Percentiles rank a stretch among this genome's conserved stretches.
Evolutionary conservation across 73 alveolate genomes (phyloP).

Genomic region (Paraurostyla sp.): DNA sequence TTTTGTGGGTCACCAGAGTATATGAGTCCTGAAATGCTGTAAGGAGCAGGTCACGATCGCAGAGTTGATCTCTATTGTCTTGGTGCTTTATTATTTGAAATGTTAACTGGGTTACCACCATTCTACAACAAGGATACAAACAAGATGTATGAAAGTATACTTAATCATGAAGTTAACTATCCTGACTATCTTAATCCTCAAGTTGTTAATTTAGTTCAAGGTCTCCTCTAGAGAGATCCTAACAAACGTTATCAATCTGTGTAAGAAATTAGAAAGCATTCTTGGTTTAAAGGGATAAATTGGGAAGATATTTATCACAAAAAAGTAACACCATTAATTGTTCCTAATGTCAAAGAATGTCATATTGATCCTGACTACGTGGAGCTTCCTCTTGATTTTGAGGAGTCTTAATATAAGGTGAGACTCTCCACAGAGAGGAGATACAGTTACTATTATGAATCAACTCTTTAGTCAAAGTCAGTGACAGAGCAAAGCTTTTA

Average conservation of each 20-base stretch:
- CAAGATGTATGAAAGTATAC: slow-evolving; percentile 64
- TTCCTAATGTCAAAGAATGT: slow-evolving; percentile 53
- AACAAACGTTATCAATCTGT: slow-evolving; percentile 61
- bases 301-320: slow-evolving; percentile 34
- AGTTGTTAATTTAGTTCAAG: slow-evolving; percentile 70
- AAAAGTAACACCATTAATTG: slow-evolving; percentile 17
- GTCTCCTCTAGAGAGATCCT: slow-evolving; percentile 82
- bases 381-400: slow-evolving; percentile 48
- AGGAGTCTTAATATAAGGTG: slow-evolving; percentile 26
- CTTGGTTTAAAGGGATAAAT: slow-evolving; percentile 50
- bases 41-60: slow-evolving; percentile 80
- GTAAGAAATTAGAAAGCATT: slow-evolving; percentile 45
- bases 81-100: slow-evolving; percentile 88
- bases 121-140: slow-evolving; percentile 71
- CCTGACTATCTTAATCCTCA: slow-evolving; percentile 33
- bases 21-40: slow-evolving; percentile 84
- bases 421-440: slow-evolving; percentile 45
- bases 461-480: slow-evolving; percentile 36
- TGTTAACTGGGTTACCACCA: slow-evolving; percentile 91
- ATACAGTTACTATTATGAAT: slow-evolving; percentile 38
- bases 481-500: slow-evolving; percentile 42
- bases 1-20: slow-evolving; percentile 91
- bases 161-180: slow-evolving; percentile 36
- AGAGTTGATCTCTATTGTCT: slow-evolving; percentile 85
- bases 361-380: slow-evolving; percentile 65